Evolutionary conservation across 2,329 filamentous ascomycete species (phyloP).

Genomic region (Sodiomyces alkalinus): DNA sequence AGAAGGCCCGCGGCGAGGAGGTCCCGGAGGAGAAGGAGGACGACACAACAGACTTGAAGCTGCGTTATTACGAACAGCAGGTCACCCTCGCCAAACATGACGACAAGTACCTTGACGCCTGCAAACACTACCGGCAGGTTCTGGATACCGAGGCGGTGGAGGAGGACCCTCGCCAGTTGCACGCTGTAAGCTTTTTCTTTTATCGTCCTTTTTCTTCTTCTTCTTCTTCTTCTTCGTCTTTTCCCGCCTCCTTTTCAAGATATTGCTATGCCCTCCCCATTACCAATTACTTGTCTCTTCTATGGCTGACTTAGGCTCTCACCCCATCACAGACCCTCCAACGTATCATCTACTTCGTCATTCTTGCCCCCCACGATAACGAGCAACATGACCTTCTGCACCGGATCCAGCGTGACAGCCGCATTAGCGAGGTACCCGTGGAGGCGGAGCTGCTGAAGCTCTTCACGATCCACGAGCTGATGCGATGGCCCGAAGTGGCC

Average conservation of each 20-base stretch:
- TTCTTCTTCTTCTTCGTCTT: too few relatives aligned
- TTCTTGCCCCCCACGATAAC: slow-evolving; percentile 93
- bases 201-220: too few relatives aligned
- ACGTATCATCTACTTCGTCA: slow-evolving; percentile 93
- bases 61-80: slow-evolving; percentile 94
- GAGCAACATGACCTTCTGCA: slow-evolving; percentile 96
- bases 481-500: slow-evolving; percentile 93
- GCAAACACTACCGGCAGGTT: slow-evolving; percentile 96
- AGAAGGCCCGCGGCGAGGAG: slow-evolving; percentile 64
- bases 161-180: slow-evolving; percentile 72
- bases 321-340: slow-evolving; percentile 57
- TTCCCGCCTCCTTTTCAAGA: too few relatives aligned
- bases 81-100: slow-evolving; percentile 93
- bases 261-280: too few relatives aligned
- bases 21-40: slow-evolving; percentile 66
- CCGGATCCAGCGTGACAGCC: slow-evolving; percentile 73
- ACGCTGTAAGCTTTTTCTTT: slow-evolving; percentile 45
- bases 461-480: slow-evolving; percentile 90
- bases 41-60: slow-evolving; percentile 90
- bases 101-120: slow-evolving; percentile 90
- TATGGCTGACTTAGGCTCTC: too few relatives aligned
- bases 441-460: slow-evolving; percentile 82
- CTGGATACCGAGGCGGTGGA: slow-evolving; percentile 92
- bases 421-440: slow-evolving; percentile 60
- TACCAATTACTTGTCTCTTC: too few relatives aligned